A percentile compares a stretch with the other conserved stretches of the same genome.
phyloP scores from a whole-genome alignment of 2,329 filamentous ascomycete species.

The Botrytis pseudocinerea region DNA sequence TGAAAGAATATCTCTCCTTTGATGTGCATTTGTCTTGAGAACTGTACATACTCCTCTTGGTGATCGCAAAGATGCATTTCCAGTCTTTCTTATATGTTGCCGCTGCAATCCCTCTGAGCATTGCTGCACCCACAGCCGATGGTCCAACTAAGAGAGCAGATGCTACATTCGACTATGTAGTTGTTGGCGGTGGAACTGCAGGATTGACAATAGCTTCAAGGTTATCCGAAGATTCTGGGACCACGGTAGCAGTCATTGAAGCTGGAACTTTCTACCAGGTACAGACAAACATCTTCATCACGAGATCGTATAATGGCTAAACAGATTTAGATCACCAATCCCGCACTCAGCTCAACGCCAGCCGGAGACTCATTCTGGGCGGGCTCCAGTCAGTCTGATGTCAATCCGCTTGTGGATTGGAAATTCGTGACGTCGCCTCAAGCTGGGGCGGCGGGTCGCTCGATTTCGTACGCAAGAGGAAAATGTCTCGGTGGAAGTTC shows the following conservation, averaged over 20 bases:
- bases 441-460: conserved; percentile 4
- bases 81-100: neutral
- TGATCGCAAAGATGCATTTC: neutral
- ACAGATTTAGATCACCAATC: neutral
- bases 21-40: neutral
- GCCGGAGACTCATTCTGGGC: conserved; percentile 15
- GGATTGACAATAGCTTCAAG: conserved; percentile 47
- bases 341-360: neutral
- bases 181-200: conserved; percentile 49
- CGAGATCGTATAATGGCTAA: neutral
- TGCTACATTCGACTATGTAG: conserved; percentile 44
- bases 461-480: conserved; percentile 37
- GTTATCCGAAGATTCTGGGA: conserved; percentile 59
- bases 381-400: neutral
- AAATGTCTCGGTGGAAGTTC: conserved; percentile 42
- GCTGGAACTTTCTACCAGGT: conserved; percentile 23
- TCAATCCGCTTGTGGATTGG: conserved; percentile 14
- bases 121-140: neutral
- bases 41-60: neutral
- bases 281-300: neutral
- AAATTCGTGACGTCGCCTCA: conserved; percentile 8
- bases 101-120: neutral
- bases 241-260: conserved; percentile 29
- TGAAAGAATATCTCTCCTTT: neutral
- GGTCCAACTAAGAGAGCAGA: neutral